Evolutionary conservation across 129 eudicot genomes (phyloP), one percentile per base, ranked within the genome.

Genomic region (Glebionis coronaria): DNA sequence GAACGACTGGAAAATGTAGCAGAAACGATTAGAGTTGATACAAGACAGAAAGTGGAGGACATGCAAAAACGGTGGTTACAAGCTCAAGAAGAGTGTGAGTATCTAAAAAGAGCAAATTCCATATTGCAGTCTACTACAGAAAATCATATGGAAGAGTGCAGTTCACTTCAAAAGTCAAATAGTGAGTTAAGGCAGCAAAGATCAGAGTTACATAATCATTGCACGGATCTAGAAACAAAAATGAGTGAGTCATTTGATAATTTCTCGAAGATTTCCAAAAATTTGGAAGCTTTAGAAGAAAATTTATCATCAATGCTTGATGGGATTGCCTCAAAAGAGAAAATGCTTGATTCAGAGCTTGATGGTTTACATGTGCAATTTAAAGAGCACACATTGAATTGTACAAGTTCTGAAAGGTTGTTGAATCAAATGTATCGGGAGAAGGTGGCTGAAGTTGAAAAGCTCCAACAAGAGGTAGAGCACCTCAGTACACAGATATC

Each of bases 11-110:
- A 82, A 76, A 71, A 62, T 12, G 85, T 80, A 73, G 67, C 75
- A 13, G 86, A 82, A 70, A 67, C 58, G 23, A 81, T 81, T 12
- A 87, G 77, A 76, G 70, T 76, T 63, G 82, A 73, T 49, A 73
- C 73, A 83, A 83, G 66, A 53, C 74, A 84, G 72, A 83, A 81
- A 76, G 51, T 82, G 73, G 58, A 69, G 50, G 88, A 84, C 60
- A 79, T 84, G 91, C 79, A 78, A 63, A 80, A 76, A 9, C 73
- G 82, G 78, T 88, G 86, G 88, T 69, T 82, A 40, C 91, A 80
- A 69, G 84, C 88, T 70, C 84, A 84, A 80, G 88, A 88, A 78
- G 88, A 78, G 78, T 77, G 88, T 20, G 86, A 75, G 72, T 57
- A 75, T 73, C 63, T 85, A 13, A 82, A 78, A 70, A 82, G 78